Percentiles rank a stretch among this genome's conserved stretches.
Evolutionary conservation across 305 asterid species (phyloP).

Genomic region (Andrographis paniculata): DNA sequence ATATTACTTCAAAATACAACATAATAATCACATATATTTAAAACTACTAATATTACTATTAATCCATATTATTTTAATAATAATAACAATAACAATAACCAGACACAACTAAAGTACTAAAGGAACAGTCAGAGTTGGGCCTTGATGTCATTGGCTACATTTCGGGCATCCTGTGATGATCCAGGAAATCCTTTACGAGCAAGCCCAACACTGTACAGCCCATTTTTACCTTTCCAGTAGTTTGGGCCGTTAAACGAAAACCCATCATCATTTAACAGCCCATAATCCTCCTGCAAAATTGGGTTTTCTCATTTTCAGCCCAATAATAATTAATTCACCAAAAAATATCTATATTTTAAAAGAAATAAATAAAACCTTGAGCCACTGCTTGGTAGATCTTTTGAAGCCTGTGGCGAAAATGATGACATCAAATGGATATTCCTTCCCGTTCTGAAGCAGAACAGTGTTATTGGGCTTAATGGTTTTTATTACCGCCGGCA

Average conservation of each 20-base stretch:
- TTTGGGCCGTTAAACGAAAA: constrained; percentile 37
- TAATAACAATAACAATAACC: too few species aligned
- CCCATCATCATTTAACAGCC: constrained; percentile 49
- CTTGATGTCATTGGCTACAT: constrained; percentile 48
- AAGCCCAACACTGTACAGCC: constrained; percentile 56
- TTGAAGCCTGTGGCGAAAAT: constrained; percentile 73
- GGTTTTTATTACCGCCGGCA: constrained; percentile 37
- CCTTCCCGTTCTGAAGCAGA: constrained; percentile 36
- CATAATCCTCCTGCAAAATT: constrained; percentile 36
- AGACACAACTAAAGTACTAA: too few species aligned
- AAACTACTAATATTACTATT: too few species aligned
- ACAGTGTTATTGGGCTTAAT: constrained; percentile 29
- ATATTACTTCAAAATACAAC: too few species aligned
- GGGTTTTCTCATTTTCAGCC: too few species aligned
- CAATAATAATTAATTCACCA: too few species aligned
- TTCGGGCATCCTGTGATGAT: constrained; percentile 47
- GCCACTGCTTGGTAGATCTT: constrained; percentile 60
- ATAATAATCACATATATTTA: too few species aligned
- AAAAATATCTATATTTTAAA: too few species aligned
- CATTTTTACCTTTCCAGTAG: constrained; percentile 72
- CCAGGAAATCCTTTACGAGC: constrained; percentile 53
- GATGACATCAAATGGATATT: constrained; percentile 38
- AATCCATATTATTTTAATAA: too few species aligned
- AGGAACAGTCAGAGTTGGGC: too few species aligned
- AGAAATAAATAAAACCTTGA: constrained; percentile 32